Evolutionary conservation across 192 early-diverging fungal species (phyloP), one percentile per base, ranked within the genome.

Genomic region (Entomortierella parvispora): DNA sequence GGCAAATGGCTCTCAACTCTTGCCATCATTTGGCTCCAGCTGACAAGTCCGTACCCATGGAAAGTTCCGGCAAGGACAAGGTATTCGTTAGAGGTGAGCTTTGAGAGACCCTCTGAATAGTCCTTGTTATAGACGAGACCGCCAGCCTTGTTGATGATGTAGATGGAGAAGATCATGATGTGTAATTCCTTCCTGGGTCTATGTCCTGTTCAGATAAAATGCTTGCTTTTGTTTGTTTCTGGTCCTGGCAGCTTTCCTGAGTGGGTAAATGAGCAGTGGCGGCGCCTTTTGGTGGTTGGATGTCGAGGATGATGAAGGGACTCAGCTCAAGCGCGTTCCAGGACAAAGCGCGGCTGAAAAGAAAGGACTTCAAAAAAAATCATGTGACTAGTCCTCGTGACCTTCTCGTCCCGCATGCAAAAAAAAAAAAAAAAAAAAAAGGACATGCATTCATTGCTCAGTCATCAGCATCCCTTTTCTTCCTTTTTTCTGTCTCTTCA

Each of bases 41-140:
- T n/a, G n/a, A n/a, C n/a, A n/a, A n/a, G n/a, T 32, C 14, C 51
- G 67, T 85, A 94, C 94, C 94, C 93, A 60, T 99, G 97, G 72
- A 99, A 96, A 17, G 96, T 99, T 64, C 96, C 97, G 0, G 97
- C 97, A 48, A 99, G 83, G n/a, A 98, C 95, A 20, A 99, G 85
- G 56, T 98, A 97, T 79, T 99, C 97, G 82, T 99, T 99, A 40
- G 87, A 92, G 2, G 94, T 89, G 15, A 99, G 84, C 68, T 94
- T 95, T 5, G 86, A 87, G 26, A 96, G 84, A 11, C 93, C 89
- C 23, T 90, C 89, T 26, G 87, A 86, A 82, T 93, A 99, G 80
- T 97, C 95, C 63, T 90, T 91, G 80, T 95, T 90, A 82, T 95
- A 98, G 62, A 97, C 93, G 22, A 98, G 89, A 32, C 97, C 96